These are phyloP conservation scores for Candida loeiensis DNA, from an alignment of 805 yeast species.

Conservation along the genomic window DNA sequence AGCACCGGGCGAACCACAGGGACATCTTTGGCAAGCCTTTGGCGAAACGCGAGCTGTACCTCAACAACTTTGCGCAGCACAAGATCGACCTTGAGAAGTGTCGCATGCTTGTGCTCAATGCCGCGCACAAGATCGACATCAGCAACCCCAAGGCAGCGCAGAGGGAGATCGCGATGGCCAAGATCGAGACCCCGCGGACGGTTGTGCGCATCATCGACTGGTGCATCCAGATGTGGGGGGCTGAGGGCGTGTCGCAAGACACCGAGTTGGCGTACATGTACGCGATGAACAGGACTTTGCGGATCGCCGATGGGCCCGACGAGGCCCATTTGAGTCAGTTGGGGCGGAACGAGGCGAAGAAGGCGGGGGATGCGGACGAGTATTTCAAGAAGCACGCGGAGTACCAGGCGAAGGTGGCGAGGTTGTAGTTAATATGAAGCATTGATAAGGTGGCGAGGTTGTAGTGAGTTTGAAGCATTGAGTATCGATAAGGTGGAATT, in stretches of 20 bases:
- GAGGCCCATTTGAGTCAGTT: slow-evolving; percentile 60
- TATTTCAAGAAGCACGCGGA: slow-evolving; percentile 25
- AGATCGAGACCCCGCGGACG: slow-evolving; percentile 59
- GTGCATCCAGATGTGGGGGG: slow-evolving; percentile 63
- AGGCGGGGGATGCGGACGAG: slow-evolving; percentile 32
- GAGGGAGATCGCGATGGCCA: slow-evolving; percentile 58
- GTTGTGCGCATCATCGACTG: slow-evolving; percentile 52
- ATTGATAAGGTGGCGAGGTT: background rate
- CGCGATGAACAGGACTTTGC: slow-evolving; percentile 49
- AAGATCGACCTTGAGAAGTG: slow-evolving; percentile 54
- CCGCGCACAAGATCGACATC: slow-evolving; percentile 57
- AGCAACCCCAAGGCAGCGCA: slow-evolving; percentile 53
- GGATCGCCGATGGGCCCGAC: slow-evolving; percentile 71
- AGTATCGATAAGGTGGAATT: too few relatives aligned
- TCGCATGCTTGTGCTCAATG: slow-evolving; percentile 51
- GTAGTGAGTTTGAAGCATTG: too few relatives aligned
- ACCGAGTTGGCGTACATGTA: slow-evolving; percentile 54
- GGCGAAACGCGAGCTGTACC: slow-evolving; percentile 48
- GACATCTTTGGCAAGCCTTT: slow-evolving; percentile 50
- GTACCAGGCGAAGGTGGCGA: slow-evolving; percentile 20
- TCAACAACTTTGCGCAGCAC: slow-evolving; percentile 47
- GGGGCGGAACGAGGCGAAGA: slow-evolving; percentile 46
- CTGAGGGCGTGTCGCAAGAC: slow-evolving; percentile 62
- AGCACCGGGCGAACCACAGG: slow-evolving; percentile 51
- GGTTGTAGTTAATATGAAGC: slow-evolving; percentile 17